Evolutionary conservation across 192 early-diverging fungal genomes (phyloP), one percentile per base, ranked within the genome.

Genomic region (Entomortierella lignicola): DNA sequence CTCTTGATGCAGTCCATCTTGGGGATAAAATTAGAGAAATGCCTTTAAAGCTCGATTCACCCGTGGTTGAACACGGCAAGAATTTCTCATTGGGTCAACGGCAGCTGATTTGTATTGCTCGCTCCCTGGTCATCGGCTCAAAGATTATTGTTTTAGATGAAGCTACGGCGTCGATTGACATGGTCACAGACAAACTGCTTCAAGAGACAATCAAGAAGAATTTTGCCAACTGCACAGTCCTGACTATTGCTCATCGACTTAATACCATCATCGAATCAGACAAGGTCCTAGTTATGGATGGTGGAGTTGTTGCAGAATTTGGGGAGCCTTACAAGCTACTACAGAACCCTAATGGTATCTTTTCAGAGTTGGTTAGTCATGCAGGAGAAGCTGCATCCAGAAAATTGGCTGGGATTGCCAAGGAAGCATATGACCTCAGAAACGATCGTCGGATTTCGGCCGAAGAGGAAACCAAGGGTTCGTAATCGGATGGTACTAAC

Each of bases 221-320:
- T 50, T 89, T 93, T 66, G 80, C 79, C 21, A 81, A 88, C 8
- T 82, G 85, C n/a, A 91, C 88, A 15, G 85, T 93, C 23, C 72
- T 92, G 20, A 89, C 87, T 18, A 91, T 93, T 64, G 92, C 92
- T 2, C 92, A 93, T 69, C 86, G 91, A 51, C 77, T 92, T 60
- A 89, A 89, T 20, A 92, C 91, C 8, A 79, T 87, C 37, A 81
- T 88, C 27, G 92, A 93, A 59, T 92, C 91, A 43, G 93, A 94
- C 83, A 87, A 89, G 63, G 87, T 95, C 41, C 64, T 94, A 56
- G 93, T 95, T 1, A 82, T 95, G 55, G 89, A 94, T 52, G 80
- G 81, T 21, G 94, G 94, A 23, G 62, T 79, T 18, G 83, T 94
- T 23, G 86, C 86, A 13, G 95, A 96, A 71, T 89, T 85, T 55